Evolutionary conservation across 2,329 filamentous ascomycete genomes (phyloP).

Genomic region (Phoma herbarum): DNA sequence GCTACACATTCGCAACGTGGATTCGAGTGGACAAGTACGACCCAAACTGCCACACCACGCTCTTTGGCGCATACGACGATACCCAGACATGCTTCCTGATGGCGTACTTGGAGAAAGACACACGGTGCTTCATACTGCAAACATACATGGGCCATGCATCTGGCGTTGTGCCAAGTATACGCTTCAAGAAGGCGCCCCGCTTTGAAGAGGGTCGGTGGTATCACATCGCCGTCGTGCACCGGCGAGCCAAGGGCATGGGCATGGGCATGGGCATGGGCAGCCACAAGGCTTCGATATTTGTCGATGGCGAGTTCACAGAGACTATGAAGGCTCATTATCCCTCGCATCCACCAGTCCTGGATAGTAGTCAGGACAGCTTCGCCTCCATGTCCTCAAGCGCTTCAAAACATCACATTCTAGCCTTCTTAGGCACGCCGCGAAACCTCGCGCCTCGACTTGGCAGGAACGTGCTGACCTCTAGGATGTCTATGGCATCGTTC

Average conservation of each 20-base stretch:
- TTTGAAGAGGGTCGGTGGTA: conserved; percentile 88
- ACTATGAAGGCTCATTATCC: conserved; percentile 92
- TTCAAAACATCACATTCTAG: conserved; percentile 78
- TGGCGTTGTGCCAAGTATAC: conserved; percentile 78
- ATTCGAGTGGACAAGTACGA: conserved; percentile 89
- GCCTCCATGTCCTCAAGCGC: conserved; percentile 68
- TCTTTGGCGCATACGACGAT: conserved; percentile 93
- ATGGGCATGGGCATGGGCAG: conserved; percentile 70
- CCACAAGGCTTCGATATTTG: conserved; percentile 85
- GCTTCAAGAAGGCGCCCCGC: conserved; percentile 86
- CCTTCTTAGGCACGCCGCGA: conserved; percentile 90
- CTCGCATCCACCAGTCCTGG: conserved; percentile 71
- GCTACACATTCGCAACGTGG: conserved; percentile 93
- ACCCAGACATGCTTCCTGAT: conserved; percentile 94
- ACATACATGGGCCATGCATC: conserved; percentile 83
- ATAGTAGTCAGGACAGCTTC: conserved; percentile 72
- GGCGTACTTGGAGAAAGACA: conserved; percentile 92
- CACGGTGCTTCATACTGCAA: conserved; percentile 92
- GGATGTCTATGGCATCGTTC: conserved; percentile 89
- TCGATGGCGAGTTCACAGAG: conserved; percentile 93
- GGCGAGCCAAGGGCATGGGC: conserved; percentile 70
- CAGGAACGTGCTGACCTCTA: conserved; percentile 75
- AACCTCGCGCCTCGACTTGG: conserved; percentile 82
- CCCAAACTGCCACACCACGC: conserved; percentile 82
- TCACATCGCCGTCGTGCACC: conserved; percentile 89